phyloP scores from a whole-genome alignment of 1,284 basidiomycete species.

The Puccinia horiana region DNA sequence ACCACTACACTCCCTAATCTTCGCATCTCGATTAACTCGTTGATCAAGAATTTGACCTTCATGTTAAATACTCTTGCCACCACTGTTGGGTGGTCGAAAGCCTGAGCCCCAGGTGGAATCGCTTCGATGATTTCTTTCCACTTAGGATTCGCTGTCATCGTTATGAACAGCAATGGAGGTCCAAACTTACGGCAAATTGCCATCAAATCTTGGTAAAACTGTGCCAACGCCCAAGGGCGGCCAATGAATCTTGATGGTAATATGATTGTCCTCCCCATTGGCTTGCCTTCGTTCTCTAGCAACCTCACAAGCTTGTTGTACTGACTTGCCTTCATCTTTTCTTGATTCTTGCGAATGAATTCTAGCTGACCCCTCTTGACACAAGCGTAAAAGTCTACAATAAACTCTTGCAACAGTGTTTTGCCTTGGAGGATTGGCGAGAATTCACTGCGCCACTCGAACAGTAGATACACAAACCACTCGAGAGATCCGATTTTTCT shows the following conservation, averaged over 20 bases:
- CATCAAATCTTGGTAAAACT: conserved; percentile 60
- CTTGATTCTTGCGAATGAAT: neutral
- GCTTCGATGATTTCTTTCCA: conserved; percentile 52
- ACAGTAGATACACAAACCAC: conserved; percentile 4
- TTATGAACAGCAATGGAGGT: conserved; percentile 60
- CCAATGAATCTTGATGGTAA: conserved; percentile 60
- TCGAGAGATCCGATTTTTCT: neutral
- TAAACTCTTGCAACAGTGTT: neutral
- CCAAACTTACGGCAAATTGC: conserved; percentile 57
- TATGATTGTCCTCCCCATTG: conserved; percentile 53
- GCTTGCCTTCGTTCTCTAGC: neutral
- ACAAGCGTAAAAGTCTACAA: neutral
- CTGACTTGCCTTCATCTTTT: neutral
- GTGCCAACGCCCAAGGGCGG: conserved; percentile 57
- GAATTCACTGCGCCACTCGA: neutral
- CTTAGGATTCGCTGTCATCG: conserved; percentile 60
- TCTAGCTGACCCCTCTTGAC: neutral
- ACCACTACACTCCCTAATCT: neutral
- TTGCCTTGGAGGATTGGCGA: neutral
- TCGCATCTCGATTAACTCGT: neutral
- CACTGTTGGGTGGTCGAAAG: neutral
- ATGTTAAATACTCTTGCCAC: conserved; percentile 1
- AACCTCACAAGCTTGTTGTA: neutral
- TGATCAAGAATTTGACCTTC: neutral
- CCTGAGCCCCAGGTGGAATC: neutral